Evolutionary conservation across 371 early-diverging fungal species (phyloP).

Genomic region (Syncephalastrum monosporum): DNA sequence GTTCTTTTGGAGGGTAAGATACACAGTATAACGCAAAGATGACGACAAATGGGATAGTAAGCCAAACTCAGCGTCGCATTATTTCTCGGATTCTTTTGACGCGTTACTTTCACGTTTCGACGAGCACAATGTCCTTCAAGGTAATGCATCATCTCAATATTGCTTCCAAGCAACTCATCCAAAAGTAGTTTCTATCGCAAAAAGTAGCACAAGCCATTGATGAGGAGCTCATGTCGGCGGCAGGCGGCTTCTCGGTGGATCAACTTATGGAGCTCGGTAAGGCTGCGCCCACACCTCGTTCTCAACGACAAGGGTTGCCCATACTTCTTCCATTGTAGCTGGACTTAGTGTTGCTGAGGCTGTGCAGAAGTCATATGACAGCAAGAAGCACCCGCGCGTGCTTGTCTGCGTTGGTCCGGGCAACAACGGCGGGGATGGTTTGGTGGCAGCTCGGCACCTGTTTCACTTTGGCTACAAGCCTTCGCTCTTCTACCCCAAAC

Average conservation of each 20-base stretch:
- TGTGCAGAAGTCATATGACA: constrained; percentile 68
- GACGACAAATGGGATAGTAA: no score
- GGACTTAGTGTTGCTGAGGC: constrained; percentile 90
- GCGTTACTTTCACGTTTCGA: constrained; percentile 93
- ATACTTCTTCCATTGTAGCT: constrained; percentile 44
- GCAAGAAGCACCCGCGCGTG: constrained; percentile 48
- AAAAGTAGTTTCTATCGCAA: constrained; percentile 68
- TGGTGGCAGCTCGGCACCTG: constrained; percentile 92
- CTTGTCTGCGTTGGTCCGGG: constrained; percentile 85
- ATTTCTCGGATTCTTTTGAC: no score
- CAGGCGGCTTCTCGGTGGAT: constrained; percentile 83
- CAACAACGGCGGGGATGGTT: constrained; percentile 96
- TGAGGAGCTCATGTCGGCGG: constrained; percentile 79
- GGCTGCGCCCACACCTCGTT: neutral
- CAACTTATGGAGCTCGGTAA: constrained; percentile 85
- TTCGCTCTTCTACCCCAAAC: constrained; percentile 78
- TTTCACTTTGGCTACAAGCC: constrained; percentile 84
- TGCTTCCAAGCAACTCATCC: neutral
- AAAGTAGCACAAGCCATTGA: constrained; percentile 78
- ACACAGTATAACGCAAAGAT: no score
- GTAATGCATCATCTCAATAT: no score
- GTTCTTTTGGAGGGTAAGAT: no score
- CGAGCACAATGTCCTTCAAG: constrained; percentile 73
- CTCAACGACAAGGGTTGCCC: neutral
- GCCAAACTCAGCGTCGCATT: no score